Percentiles rank a stretch among this genome's conserved stretches.
phyloP scores from a whole-genome alignment of 164 flowering plant genomes.

The Tetracentron sinense region DNA sequence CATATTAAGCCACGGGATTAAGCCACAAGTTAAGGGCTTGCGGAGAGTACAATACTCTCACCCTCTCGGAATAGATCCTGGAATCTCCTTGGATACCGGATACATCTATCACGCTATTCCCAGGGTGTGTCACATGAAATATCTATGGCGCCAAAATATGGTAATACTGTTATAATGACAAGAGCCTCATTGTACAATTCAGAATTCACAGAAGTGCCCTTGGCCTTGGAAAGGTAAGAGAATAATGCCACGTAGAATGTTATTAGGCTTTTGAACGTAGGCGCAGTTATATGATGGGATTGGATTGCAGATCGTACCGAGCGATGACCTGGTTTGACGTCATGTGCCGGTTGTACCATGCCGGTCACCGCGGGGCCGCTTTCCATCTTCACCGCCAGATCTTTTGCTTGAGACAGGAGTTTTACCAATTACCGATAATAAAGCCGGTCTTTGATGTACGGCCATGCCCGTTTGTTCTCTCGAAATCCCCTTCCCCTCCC shows the following conservation, averaged over 20 bases:
- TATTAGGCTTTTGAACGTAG: slow-evolving; percentile 6
- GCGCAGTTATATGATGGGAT: slow-evolving; percentile 6
- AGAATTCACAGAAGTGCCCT: too few relatives aligned
- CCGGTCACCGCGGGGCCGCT: slow-evolving; percentile 18
- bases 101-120: too few relatives aligned
- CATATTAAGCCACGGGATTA: too few relatives aligned
- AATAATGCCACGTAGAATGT: background rate
- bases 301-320: slow-evolving; percentile 1
- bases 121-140: too few relatives aligned
- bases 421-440: slow-evolving; percentile 24
- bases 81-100: too few relatives aligned
- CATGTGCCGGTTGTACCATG: slow-evolving; percentile 17
- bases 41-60: too few relatives aligned
- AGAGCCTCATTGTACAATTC: too few relatives aligned
- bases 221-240: too few relatives aligned
- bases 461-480: background rate
- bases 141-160: too few relatives aligned
- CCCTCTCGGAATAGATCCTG: too few relatives aligned
- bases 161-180: too few relatives aligned
- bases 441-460: slow-evolving; percentile 16
- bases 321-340: slow-evolving; percentile 19
- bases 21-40: too few relatives aligned
- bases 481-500: background rate
- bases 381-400: slow-evolving; percentile 21
- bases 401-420: slow-evolving; percentile 27